A percentile compares a stretch with the other conserved stretches of the same genome.
Evolutionary conservation across 1,284 basidiomycete species (phyloP).

Genomic region (Puccinia polysora): DNA sequence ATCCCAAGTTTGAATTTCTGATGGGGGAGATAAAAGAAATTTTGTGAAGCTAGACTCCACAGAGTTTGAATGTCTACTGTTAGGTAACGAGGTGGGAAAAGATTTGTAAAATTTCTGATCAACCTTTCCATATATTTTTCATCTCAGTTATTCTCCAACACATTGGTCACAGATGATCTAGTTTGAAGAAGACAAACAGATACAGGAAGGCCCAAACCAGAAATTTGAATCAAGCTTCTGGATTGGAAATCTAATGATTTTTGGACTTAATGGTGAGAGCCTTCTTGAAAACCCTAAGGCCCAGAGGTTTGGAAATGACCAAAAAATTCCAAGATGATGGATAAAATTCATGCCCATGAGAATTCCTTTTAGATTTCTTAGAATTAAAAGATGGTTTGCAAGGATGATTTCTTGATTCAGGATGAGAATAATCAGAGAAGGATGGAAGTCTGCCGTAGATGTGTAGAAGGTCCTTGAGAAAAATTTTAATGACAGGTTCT

Average conservation of each 20-base stretch:
- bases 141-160: not conserved
- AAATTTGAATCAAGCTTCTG: not conserved
- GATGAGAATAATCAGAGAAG: too few species aligned
- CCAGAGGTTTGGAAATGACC: not conserved
- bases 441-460: not conserved
- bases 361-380: slow-evolving; percentile 21
- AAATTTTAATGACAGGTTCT: slow-evolving; percentile 3
- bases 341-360: not conserved
- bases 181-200: not conserved
- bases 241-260: too few species aligned
- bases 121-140: slow-evolving; percentile 14
- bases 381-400: not conserved
- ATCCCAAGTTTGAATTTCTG: too few species aligned
- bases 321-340: not conserved
- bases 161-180: not conserved
- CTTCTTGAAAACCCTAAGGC: not conserved
- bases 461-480: slow-evolving; percentile 5
- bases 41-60: slow-evolving; percentile 1
- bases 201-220: not conserved
- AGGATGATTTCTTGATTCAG: too few species aligned
- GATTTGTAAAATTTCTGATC: slow-evolving; percentile 2
- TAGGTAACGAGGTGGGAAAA: slow-evolving; percentile 17
- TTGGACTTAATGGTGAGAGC: slow-evolving; percentile 21
- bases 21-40: slow-evolving; percentile 3
- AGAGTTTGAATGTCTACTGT: not conserved